Conservation (phyloP, 1,139 yeast genomes). For the Scheffersomyces quercinus region DNA sequence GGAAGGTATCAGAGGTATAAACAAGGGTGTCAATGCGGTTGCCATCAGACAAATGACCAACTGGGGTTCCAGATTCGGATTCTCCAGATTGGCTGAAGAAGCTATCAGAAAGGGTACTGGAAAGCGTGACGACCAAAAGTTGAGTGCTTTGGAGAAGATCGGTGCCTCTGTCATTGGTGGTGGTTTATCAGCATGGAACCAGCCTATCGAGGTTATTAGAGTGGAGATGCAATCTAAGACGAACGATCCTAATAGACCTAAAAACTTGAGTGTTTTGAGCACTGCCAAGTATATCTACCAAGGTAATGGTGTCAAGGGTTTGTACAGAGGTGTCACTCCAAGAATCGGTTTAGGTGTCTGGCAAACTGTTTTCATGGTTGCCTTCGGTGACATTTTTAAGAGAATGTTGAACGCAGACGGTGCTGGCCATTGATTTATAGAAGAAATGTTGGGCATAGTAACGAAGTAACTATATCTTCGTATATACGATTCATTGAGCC, state of each 20-base stretch:
- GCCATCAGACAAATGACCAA: conserved; percentile 98
- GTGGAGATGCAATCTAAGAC: conserved; percentile 98
- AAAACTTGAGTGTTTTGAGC: conserved; percentile 77
- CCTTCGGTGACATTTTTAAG: conserved; percentile 86
- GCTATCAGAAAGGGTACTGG: conserved; percentile 64
- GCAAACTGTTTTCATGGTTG: conserved; percentile 99
- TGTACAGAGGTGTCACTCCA: conserved; percentile 95
- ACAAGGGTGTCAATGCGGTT: conserved; percentile 98
- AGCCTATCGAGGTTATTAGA: conserved; percentile 95
- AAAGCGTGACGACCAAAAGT: conserved; percentile 60
- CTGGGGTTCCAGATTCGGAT: conserved; percentile 98
- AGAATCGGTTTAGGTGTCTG: conserved; percentile 95
- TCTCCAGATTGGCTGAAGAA: conserved; percentile 89
- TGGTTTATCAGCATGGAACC: conserved; percentile 97
- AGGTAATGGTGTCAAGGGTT: conserved; percentile 83
- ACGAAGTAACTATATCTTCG: no score
- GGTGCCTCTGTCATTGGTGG: conserved; percentile 92
- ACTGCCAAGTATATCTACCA: conserved; percentile 82
- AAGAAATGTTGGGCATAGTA: no score
- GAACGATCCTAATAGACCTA: conserved; percentile 91
- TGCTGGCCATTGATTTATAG: conserved; percentile 28
- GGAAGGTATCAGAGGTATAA: conserved; percentile 92
- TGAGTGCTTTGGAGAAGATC: conserved; percentile 77
- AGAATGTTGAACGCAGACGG: conserved; percentile 47
- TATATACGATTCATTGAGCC: no score